Conservation (phyloP, 2,329 filamentous ascomycete genomes). For the Penicillium fuscoglaucum region DNA sequence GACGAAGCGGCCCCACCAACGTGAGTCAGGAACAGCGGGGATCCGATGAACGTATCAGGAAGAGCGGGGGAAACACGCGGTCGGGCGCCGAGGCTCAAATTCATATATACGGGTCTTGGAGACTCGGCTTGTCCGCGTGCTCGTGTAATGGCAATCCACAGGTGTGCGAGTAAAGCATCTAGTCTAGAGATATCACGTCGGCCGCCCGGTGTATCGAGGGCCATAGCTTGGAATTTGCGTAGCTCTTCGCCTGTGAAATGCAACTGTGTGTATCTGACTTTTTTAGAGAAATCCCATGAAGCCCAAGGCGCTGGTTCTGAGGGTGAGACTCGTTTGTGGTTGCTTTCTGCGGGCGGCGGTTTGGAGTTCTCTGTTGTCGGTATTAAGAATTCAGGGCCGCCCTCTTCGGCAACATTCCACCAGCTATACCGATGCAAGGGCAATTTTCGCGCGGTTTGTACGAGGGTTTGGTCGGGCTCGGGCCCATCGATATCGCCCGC, state of each 20-base stretch:
- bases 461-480: background rate
- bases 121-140: background rate
- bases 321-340: background rate
- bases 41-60: conserved; percentile 46
- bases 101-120: conserved; percentile 20
- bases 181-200: conserved; percentile 7
- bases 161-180: conserved; percentile 3
- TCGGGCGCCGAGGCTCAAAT: conserved; percentile 47
- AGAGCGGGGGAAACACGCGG: conserved; percentile 42
- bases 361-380: conserved; percentile 8
- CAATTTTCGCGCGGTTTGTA: background rate
- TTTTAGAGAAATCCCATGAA: conserved; percentile 4
- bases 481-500: conserved; percentile 5
- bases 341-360: background rate
- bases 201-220: background rate
- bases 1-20: conserved; percentile 24
- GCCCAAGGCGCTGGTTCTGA: conserved; percentile 4
- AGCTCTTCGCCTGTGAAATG: conserved; percentile 2
- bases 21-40: conserved; percentile 46
- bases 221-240: background rate
- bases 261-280: background rate
- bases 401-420: conserved; percentile 3
- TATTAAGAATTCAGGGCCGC: background rate
- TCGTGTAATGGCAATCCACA: background rate
- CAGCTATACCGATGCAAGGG: conserved; percentile 9